Base-by-base conservation (phyloP, 108 stramenopile species). In the Aurantiochytrium sp. region DNA sequence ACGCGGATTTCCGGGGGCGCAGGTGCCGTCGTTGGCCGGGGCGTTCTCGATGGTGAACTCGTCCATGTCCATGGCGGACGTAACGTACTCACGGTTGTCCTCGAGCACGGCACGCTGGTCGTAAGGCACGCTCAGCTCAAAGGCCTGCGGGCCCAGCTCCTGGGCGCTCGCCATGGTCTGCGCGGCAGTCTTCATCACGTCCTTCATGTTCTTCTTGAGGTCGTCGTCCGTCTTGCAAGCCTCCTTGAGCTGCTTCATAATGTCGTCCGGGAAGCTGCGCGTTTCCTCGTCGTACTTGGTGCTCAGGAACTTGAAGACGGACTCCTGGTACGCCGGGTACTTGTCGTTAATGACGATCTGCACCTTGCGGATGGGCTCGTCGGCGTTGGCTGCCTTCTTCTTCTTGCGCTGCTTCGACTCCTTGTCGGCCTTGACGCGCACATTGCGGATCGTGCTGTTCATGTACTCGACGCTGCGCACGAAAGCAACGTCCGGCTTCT, bases 211-310 rank as follows among this genome's bases (percentile, higher is more conserved):
- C 39, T 41, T 41, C 73, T 81, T 81, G 42, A 81, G n/a, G 19
- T 22, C 10, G 19, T 81, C 73, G 24, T 81, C 45, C n/a, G 42
- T 48, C 42, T 48, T 81, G 73, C 24, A 41, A 6, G 30, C 27
- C 6, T 81, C 73, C 73, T 48, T 81, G 45, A 81, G 42, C 73
- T 81, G 73, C 73, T 81, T 81, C 73, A 81, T 81, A 24, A 81
- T 48, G 4, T 81, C 73, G 12, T 81, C 73, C 21, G 73, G 73
- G 73, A 81, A 81, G 39, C 24, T 48, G 39, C n/a, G 42, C n/a
- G 39, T 27, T 5, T 22, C 45, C 12, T 15, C 27, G 24, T 81
- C 73, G 39, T 48, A 48, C 73, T 81, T 81, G 24, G 21, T 10
- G 21, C 21, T n/a, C 42, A 81, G 24, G 73, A 81, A 81, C 45